Conservation (phyloP, 2,329 filamentous ascomycete species). For the Thielaviopsis populi region DNA sequence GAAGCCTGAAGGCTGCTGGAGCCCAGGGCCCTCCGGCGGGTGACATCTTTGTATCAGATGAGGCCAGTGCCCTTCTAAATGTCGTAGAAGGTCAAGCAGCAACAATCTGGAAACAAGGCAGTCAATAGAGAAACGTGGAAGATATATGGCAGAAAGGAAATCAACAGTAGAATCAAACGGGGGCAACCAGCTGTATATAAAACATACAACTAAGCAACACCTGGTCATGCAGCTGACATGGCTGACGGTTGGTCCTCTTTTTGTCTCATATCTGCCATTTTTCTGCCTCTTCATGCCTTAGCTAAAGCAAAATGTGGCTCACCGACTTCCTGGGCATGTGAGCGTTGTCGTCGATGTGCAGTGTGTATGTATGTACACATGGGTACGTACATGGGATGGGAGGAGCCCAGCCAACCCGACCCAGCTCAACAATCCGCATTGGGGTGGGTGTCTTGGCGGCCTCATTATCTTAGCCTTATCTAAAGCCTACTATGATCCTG, state of each 20-base stretch:
- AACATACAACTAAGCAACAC: constrained; percentile 7
- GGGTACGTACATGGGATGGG: background rate
- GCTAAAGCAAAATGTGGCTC: constrained; percentile 9
- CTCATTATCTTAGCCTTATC: constrained; percentile 8
- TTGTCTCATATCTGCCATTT: background rate
- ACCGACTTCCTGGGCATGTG: constrained; percentile 15
- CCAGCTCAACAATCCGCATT: background rate
- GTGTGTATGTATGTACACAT: background rate
- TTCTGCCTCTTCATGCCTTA: constrained; percentile 9
- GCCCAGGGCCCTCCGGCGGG: constrained; percentile 43
- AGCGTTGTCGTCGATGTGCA: background rate
- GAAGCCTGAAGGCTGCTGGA: constrained; percentile 38
- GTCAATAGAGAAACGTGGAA: background rate
- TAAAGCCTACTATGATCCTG: background rate
- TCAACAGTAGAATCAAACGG: background rate
- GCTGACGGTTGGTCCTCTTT: background rate
- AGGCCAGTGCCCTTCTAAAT: constrained; percentile 4
- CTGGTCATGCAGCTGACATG: constrained; percentile 14
- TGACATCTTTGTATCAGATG: constrained; percentile 31
- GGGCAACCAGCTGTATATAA: constrained; percentile 8
- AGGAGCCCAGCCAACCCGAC: background rate
- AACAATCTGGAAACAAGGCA: constrained; percentile 10
- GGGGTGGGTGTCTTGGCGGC: constrained; percentile 6
- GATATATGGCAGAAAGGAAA: background rate
- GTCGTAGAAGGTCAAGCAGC: constrained; percentile 7